phyloP scores from a whole-genome alignment of 139 green algal species.

The Haematococcus lacustris region DNA sequence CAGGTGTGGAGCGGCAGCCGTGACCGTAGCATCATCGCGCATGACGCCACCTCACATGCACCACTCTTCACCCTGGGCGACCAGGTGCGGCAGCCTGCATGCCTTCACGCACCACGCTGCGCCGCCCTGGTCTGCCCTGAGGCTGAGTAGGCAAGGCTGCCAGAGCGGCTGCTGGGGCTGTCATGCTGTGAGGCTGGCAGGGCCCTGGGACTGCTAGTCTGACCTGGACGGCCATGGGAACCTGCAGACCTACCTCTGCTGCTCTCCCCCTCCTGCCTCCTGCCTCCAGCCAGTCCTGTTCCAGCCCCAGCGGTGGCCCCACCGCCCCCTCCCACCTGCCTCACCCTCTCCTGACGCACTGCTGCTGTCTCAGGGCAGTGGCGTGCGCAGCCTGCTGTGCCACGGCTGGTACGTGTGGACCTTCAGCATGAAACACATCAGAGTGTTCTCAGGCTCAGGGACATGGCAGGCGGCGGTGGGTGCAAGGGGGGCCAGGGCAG shows the following conservation, averaged over 20 bases:
- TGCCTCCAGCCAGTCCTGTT: too few relatives aligned
- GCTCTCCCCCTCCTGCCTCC: neutral
- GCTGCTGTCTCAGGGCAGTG: constrained; percentile 17
- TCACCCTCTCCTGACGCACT: too few relatives aligned
- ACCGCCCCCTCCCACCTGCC: too few relatives aligned
- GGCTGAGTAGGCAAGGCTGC: neutral
- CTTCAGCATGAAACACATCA: constrained; percentile 28
- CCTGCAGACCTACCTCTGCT: neutral
- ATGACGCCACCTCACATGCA: constrained; percentile 21
- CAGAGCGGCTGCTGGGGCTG: neutral
- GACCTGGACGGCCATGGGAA: neutral
- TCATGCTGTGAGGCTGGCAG: neutral
- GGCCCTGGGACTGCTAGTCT: neutral
- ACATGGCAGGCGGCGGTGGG: constrained; percentile 12
- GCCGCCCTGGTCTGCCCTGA: neutral
- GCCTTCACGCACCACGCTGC: neutral
- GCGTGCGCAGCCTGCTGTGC: constrained; percentile 18
- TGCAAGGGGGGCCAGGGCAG: neutral
- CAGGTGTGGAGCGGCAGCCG: constrained; percentile 44
- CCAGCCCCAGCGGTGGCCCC: too few relatives aligned
- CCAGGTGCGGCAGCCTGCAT: constrained; percentile 2
- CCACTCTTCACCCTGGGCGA: constrained; percentile 38
- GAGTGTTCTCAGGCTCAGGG: constrained; percentile 23
- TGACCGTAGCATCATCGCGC: constrained; percentile 39
- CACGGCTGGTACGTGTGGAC: constrained; percentile 23